Evolutionary conservation across 163 green algal species (phyloP).

Genomic region (Scenedesmus sp.): DNA sequence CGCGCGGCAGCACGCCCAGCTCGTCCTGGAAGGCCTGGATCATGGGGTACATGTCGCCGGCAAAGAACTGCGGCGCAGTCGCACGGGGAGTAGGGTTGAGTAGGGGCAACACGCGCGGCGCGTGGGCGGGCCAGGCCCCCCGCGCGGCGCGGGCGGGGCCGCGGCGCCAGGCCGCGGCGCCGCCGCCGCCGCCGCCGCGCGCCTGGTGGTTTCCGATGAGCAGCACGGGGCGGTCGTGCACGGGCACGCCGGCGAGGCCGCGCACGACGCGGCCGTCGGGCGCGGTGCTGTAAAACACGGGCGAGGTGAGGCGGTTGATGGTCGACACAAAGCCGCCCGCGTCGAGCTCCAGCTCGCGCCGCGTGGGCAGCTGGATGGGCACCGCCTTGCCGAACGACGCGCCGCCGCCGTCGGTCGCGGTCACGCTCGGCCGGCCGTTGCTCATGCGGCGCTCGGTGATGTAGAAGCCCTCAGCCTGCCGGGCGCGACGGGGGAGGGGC

Average conservation of each 20-base stretch:
- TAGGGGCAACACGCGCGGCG: no score
- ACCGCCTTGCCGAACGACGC: constrained; percentile 67
- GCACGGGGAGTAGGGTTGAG: no score
- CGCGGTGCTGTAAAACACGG: constrained; percentile 79
- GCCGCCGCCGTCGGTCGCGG: constrained; percentile 30
- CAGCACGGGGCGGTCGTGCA: constrained; percentile 68
- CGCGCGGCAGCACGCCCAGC: constrained; percentile 75
- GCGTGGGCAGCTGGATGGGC: constrained; percentile 84
- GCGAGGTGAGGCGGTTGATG: constrained; percentile 62
- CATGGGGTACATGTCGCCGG: constrained; percentile 65
- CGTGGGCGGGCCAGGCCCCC: no score
- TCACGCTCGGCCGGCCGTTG: constrained; percentile 27
- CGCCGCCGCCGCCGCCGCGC: no score
- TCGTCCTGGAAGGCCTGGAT: constrained; percentile 76
- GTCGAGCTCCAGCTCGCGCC: constrained; percentile 60
- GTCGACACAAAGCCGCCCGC: constrained; percentile 31
- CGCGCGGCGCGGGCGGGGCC: no score
- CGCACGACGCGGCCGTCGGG: constrained; percentile 53
- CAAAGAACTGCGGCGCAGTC: no score
- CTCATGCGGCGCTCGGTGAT: constrained; percentile 58
- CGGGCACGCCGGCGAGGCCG: constrained; percentile 64
- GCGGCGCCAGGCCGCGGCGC: constrained; percentile 40
- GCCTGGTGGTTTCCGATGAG: constrained; percentile 94
- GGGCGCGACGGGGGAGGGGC: no score
- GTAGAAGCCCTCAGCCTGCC: constrained; percentile 74